These are phyloP conservation scores for Aspergillus persii DNA, from an alignment of 2,329 filamentous ascomycete genomes.

Conservation along the genomic window DNA sequence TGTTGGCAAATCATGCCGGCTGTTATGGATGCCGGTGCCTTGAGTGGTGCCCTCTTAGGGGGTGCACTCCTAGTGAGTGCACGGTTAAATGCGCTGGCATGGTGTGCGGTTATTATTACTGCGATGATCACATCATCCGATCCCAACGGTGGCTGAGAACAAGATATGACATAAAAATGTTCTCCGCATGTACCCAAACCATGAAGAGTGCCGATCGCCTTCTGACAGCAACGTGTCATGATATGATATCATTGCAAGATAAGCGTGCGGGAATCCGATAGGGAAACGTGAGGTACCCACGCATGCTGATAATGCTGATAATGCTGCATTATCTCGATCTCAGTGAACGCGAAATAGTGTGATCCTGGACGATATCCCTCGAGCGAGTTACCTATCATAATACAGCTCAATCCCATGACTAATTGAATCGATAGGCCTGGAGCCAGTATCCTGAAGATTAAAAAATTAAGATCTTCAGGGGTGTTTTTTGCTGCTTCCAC, in stretches of 20 bases:
- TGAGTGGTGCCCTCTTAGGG: background rate
- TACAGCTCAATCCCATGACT: background rate
- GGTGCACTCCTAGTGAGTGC: too few species aligned
- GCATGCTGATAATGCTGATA: too few species aligned
- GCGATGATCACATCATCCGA: too few species aligned
- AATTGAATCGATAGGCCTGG: too few species aligned
- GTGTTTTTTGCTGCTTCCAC: too few species aligned
- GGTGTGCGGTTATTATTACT: background rate
- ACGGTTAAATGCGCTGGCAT: background rate
- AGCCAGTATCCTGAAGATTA: too few species aligned
- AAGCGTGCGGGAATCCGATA: background rate
- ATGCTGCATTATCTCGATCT: background rate
- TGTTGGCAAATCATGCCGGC: background rate
- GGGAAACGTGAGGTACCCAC: background rate
- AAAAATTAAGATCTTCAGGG: too few species aligned
- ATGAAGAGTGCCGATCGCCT: too few species aligned
- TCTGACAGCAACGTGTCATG: background rate
- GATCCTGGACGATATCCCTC: background rate
- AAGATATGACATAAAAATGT: background rate
- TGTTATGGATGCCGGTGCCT: background rate
- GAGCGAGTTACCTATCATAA: background rate
- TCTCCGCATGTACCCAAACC: too few species aligned
- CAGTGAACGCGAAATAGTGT: background rate
- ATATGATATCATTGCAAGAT: background rate
- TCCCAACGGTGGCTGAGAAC: background rate